Evolutionary conservation across 306 rosid genomes (phyloP).

Genomic region (Malus orientalis): DNA sequence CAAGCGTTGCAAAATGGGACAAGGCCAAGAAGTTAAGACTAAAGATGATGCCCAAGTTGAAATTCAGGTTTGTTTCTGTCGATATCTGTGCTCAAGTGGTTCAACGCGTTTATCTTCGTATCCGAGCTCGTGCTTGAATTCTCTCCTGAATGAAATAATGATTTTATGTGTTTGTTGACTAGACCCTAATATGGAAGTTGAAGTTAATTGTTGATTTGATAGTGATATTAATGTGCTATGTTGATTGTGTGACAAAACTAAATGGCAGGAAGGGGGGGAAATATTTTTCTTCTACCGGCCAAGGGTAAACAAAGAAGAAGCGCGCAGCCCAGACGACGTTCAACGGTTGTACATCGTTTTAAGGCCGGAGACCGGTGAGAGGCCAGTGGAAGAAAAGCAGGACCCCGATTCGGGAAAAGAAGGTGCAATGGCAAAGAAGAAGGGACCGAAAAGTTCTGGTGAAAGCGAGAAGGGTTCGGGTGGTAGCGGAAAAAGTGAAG

Average conservation of each 20-base stretch:
- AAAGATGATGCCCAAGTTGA: conserved; percentile 30
- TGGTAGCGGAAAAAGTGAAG: conserved; percentile 2
- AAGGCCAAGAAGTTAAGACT: conserved; percentile 24
- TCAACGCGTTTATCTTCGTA: too few species aligned
- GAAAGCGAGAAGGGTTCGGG: background rate
- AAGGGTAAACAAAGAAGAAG: conserved; percentile 47
- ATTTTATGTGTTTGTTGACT: background rate
- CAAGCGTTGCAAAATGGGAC: conserved; percentile 9
- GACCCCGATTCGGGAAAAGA: conserved; percentile 30
- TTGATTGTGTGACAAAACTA: background rate
- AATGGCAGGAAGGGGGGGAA: conserved; percentile 48
- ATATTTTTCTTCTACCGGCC: conserved; percentile 63
- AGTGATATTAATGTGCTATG: background rate
- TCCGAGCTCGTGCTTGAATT: too few species aligned
- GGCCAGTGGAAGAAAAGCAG: conserved; percentile 40
- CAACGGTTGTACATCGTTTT: conserved; percentile 49
- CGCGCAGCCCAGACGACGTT: conserved; percentile 41
- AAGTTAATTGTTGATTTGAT: background rate
- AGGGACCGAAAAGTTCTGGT: background rate
- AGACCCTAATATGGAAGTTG: background rate
- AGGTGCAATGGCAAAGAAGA: conserved; percentile 16
- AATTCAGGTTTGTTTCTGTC: conserved; percentile 30
- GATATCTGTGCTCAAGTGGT: too few species aligned
- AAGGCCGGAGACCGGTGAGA: conserved; percentile 40
- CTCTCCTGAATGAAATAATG: too few species aligned